Evolutionary conservation across 495 filamentous ascomycete species (phyloP), one percentile per base, ranked within the genome.

Genomic region (Jackrogersella multiformis): DNA sequence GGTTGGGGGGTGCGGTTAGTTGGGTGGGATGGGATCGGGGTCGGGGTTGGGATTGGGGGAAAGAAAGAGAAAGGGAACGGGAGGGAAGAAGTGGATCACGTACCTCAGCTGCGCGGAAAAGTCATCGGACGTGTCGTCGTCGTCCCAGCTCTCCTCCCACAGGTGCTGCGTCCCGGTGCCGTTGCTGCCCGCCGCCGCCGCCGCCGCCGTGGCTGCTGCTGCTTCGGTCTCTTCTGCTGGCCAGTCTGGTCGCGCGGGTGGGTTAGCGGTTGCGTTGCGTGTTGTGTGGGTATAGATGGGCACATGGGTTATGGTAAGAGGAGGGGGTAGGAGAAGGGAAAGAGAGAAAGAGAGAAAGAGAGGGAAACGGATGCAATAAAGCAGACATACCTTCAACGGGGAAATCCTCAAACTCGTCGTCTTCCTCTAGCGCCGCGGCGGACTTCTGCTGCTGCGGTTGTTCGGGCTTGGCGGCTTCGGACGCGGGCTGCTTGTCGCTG

Each of bases 81-180:
- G 32, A 38, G 13, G 2, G 5, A 1, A 9, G 4, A n/a, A n/a
- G n/a, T n/a, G n/a, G n/a, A 38, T 53, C 32, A 83, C 89, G 68
- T 77, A 99, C 96, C 92, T 96, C 75, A 99, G 80, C 86, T 97
- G 95, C 76, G 90, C 87, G 10, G 93, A 93, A 75, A 99, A 99
- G 71, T 99, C 95, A 76, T 98, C 96, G 70, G 84, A 94, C 58
- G 93, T 93, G 82, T 98, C 95, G 77, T 99, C 95, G 71, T 99
- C 95, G 79, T 99, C 95, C 95, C 95, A 99, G 82, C 93, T 97
- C 85, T 99, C 95, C 82, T 99, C 95, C 95, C 95, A 99, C 60
- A 99, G 80, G 82, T 97, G 92, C 67, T 89, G 88, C 68, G 88
- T 91, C 53, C 63, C 46, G 52, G 75, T 73, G 69, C 73, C 66